Evolutionary conservation across 2,329 filamentous ascomycete species (phyloP).

Genomic region (Cordyceps militaris): DNA sequence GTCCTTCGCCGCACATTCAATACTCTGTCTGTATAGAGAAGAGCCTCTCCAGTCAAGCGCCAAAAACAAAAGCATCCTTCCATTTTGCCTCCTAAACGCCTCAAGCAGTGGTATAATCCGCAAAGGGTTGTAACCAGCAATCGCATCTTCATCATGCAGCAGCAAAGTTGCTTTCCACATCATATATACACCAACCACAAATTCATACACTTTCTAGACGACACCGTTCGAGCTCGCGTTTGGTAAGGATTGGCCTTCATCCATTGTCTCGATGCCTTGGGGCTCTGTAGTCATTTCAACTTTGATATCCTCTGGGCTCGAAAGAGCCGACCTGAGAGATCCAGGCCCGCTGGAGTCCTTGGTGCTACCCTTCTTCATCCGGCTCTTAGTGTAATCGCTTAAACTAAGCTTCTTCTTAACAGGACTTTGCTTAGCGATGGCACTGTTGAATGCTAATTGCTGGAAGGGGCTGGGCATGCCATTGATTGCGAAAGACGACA

Average conservation of each 20-base stretch:
- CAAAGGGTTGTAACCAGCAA: constrained; percentile 5
- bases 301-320: constrained; percentile 31
- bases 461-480: constrained; percentile 38
- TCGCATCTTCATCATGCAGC: constrained; percentile 8
- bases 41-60: constrained; percentile 9
- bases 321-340: constrained; percentile 27
- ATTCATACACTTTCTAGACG: constrained; percentile 8
- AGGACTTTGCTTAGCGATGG: constrained; percentile 46
- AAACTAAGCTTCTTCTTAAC: constrained; percentile 61
- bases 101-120: constrained; percentile 10
- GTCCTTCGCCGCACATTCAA: not conserved
- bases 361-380: constrained; percentile 46
- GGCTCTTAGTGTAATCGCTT: constrained; percentile 54
- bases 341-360: constrained; percentile 23
- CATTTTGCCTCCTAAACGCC: constrained; percentile 3
- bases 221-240: constrained; percentile 17
- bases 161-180: not conserved
- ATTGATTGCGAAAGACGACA: constrained; percentile 43
- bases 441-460: constrained; percentile 35
- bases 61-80: not conserved
- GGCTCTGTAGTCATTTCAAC: constrained; percentile 28
- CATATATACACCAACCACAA: constrained; percentile 10
- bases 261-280: constrained; percentile 22
- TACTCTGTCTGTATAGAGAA: not conserved
- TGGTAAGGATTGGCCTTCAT: constrained; percentile 20